Base-by-base conservation (phyloP, 208 protist species). In the Wallacemonas rigidus region DNA sequence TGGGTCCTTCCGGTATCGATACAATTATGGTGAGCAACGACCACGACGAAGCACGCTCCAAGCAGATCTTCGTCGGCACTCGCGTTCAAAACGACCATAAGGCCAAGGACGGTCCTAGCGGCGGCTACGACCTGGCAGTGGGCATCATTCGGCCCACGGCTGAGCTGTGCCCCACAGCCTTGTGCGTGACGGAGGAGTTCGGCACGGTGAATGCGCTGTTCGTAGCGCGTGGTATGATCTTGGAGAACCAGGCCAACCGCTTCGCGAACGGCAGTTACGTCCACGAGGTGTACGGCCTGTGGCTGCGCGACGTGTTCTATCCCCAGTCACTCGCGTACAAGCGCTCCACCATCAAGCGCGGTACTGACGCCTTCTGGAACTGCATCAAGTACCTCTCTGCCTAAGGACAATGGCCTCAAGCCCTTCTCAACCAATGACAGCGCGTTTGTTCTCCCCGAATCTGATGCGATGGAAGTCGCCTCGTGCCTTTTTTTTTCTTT, bases 251-350 rank as follows among this genome's bases (percentile, higher is more conserved):
- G 35, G 92, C 92, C 5, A 89, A 88, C 74, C 75, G 76, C 6
- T 50, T 83, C 64, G 82, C 80, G 43, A 75, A 51, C 7, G 88
- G 83, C 45, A 88, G 70, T 56, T 91, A 92, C 69, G 84, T 88
- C 26, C 89, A 95, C 67, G 58, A 72, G n/a, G 84, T 90, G 45
- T 92, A 88, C 86, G 67, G 80, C 15, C 71, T 75, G 17, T 95
- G 90, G 90, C 35, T 95, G 65, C 77, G 86, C n/a, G 91, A 96
- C 62, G 87, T 76, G 41, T 93, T 93, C 71, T 92, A 92, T 72
- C 90, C 90, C 14, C 90, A 95, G 70, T 78, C 77, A 36, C 76
- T 90, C 11, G 55, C 58, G 9, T 95, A 87, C 78, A 95, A 95
- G 78, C 44, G 44, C 14, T 74, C 75, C 36, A 77, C 78, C 9